Evolutionary conservation across 1,284 basidiomycete species (phyloP), one percentile per base, ranked within the genome.

Genomic region (Mycocalia duriaeana): DNA sequence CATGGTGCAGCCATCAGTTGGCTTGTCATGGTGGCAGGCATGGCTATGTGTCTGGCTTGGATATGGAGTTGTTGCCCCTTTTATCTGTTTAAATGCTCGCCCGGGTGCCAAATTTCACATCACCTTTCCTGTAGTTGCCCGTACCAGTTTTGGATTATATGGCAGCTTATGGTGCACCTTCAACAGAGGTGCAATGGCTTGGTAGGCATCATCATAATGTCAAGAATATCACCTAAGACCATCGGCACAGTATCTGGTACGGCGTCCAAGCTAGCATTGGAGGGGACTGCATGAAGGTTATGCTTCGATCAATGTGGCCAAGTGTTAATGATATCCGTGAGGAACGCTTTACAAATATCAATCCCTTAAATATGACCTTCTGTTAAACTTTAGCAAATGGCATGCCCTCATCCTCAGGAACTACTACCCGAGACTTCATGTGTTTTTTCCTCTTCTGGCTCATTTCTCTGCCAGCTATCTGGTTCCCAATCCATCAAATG

Each of bases 381-480:
- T 22, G 23, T 23, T 39, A 48, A 7, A 43, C 24, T 35, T 47
- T 55, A 81, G 77, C 75, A 26, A 89, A 90, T 67, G 68, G 72
- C 31, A 70, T 91, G 56, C 82, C 88, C 9, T 78, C 70, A 14
- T 82, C 79, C 6, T 81, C 85, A 43, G 86, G 85, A 25, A 88
- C 79, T 13, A 84, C 73, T 40, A 85, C 83, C 2, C 69, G 74
- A 34, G 82, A 87, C 61, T 86, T 88, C 56, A 68, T 92, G 65
- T 81, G 81, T 53, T 94, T 94, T 76, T 85, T 93, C 72, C 70
- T 94, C 51, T 94, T 92, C 72, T 91, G 88, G 81, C 67, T 91
- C 36, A 73, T 91, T 46, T 87, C 82, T 25, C 72, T 93, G 9
- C 86, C 89, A 3, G 80, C 83, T 22, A 85, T 91, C 52, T 89